phyloP scores from a whole-genome alignment of 768 basidiomycete genomes.

The Pisolithus marmoratus region DNA sequence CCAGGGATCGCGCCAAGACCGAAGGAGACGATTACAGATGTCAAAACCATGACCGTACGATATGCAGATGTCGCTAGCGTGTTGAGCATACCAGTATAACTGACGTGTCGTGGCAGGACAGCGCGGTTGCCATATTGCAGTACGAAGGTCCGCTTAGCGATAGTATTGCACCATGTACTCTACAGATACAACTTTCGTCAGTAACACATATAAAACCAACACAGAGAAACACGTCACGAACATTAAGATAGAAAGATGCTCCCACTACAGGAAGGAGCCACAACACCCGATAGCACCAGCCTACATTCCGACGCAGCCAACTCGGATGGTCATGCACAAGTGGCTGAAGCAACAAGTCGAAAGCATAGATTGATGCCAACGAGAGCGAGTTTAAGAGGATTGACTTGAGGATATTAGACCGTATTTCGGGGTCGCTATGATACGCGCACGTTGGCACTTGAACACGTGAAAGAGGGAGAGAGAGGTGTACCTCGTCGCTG shows the following conservation, averaged over 20 bases:
- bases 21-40: conserved; percentile 66
- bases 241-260: conserved; percentile 76
- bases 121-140: conserved; percentile 66
- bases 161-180: conserved; percentile 72
- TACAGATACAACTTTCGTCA: conserved; percentile 26
- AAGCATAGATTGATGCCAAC: conserved; percentile 66
- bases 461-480: conserved; percentile 2
- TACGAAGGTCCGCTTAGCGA: conserved; percentile 69
- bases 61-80: conserved; percentile 78
- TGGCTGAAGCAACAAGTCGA: conserved; percentile 66
- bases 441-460: conserved; percentile 6
- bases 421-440: conserved; percentile 68
- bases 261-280: conserved; percentile 80
- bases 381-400: conserved; percentile 67
- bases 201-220: neutral
- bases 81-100: conserved; percentile 66
- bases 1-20: conserved; percentile 58
- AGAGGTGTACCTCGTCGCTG: conserved; percentile 50
- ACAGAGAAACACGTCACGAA: conserved; percentile 31
- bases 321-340: conserved; percentile 55
- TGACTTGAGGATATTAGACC: conserved; percentile 70
- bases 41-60: conserved; percentile 74
- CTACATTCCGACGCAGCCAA: conserved; percentile 68
- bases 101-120: conserved; percentile 44
- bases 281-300: conserved; percentile 69